Base-by-base conservation (phyloP, 441 rosid genomes). In the Erysimum cheiri region DNA sequence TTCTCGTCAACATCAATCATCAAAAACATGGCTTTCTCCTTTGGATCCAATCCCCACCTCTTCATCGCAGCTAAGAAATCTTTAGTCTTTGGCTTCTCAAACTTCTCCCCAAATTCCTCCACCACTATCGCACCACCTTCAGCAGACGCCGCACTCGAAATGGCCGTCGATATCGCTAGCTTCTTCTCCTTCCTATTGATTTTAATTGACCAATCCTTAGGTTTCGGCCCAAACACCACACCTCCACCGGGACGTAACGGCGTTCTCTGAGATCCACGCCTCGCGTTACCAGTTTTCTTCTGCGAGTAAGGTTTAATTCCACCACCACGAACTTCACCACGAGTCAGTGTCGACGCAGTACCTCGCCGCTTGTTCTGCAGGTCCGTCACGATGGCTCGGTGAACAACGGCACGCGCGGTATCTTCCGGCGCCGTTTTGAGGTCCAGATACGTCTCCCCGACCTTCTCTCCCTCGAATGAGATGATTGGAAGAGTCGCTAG, bases 201-300 rank as follows among this genome's bases (percentile, higher is more conserved):
- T 67, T 90, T 94, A 15, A 94, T 86, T 4, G 94, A 81, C 99
- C 99, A 92, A 67, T 92, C 98, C 46, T 80, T 81, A 1, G 97
- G 98, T 70, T 74, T 92, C 3, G 98, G 99, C 41, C 98, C 96
- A 56, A 92, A 94, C 3, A 88, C 63, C 28, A 90, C 99, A 0
- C 99, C 97, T 6, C 97, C 97, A 0, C 97, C 97, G 1, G 91
- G 97, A 8, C 88, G 85, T 60, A 94, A 89, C 12, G 99, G 99
- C 5, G 86, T 87, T 13, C 93, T 78, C 54, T 29, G 73, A 5
- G 97, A 90, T 1, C 98, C 99, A 0, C 85, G 83, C 11, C 98
- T 87, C 28, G 98, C 97, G 46, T 83, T 71, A 0, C 99, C 97
- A 0, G 96, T 90, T 70, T 87, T 88, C 94, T 91, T 94, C 75